A percentile compares a stretch with the other conserved stretches of the same genome.
Evolutionary conservation across 2,329 filamentous ascomycete genomes (phyloP).

Genomic region (Alternaria alternata): DNA sequence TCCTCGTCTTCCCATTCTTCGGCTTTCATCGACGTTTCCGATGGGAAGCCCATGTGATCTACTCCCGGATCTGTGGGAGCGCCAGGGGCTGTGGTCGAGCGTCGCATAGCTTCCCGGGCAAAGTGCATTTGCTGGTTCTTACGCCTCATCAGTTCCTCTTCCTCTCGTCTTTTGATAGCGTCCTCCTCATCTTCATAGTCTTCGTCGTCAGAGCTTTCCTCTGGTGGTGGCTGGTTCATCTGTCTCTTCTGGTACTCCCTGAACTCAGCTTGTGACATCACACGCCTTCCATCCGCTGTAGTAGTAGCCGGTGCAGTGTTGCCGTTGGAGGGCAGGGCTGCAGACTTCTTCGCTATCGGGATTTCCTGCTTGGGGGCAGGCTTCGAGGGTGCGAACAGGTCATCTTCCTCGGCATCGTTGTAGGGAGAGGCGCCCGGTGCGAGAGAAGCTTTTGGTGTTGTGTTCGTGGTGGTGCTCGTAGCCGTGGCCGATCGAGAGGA

Average conservation of each 20-base stretch:
- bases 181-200: slow-evolving; percentile 52
- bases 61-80: slow-evolving; percentile 26
- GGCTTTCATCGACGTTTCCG: slow-evolving; percentile 46
- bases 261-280: slow-evolving; percentile 48
- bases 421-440: slow-evolving; percentile 27
- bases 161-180: slow-evolving; percentile 41
- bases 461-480: slow-evolving; percentile 39
- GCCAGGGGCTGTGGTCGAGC: slow-evolving; percentile 43
- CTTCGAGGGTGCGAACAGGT: slow-evolving; percentile 39
- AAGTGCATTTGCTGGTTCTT: slow-evolving; percentile 47
- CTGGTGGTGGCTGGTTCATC: slow-evolving; percentile 32
- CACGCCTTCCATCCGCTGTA: slow-evolving; percentile 28
- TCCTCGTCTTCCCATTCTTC: slow-evolving; percentile 52
- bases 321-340: slow-evolving; percentile 18
- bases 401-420: slow-evolving; percentile 40
- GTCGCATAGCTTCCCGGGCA: slow-evolving; percentile 45
- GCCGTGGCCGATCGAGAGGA: slow-evolving; percentile 39
- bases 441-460: slow-evolving; percentile 40
- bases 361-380: slow-evolving; percentile 15
- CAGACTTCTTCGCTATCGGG: slow-evolving; percentile 11
- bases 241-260: slow-evolving; percentile 41
- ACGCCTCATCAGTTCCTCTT: slow-evolving; percentile 43
- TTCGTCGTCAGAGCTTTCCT: slow-evolving; percentile 44
- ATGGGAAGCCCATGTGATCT: slow-evolving; percentile 44
- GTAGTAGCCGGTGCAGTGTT: slow-evolving; percentile 20